These are phyloP conservation scores for Colletotrichum navitas DNA, from an alignment of 2,329 filamentous ascomycete genomes.

Conservation along the genomic window DNA sequence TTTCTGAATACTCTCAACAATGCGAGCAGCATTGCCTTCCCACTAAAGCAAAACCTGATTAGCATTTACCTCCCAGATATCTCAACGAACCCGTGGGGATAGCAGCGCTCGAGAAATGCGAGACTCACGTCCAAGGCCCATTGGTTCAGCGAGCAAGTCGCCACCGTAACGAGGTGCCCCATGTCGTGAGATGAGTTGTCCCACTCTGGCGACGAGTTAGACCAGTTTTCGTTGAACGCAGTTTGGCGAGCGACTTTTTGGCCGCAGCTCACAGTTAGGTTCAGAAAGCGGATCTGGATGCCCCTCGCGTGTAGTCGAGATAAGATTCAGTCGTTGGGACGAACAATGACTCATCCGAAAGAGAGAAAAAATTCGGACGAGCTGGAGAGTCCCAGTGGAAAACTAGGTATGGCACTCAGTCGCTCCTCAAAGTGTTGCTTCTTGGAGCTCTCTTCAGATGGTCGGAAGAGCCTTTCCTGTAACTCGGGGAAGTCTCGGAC, in stretches of 20 bases:
- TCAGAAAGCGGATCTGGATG: background rate
- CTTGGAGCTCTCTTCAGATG: background rate
- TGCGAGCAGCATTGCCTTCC: conserved; percentile 71
- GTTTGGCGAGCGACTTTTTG: background rate
- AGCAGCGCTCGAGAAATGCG: conserved; percentile 48
- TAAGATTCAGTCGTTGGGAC: conserved; percentile 24
- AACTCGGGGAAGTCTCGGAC: conserved; percentile 17
- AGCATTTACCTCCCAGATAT: background rate
- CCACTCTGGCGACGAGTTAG: background rate
- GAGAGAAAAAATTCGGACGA: background rate
- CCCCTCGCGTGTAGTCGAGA: conserved; percentile 8
- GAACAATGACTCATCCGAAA: conserved; percentile 31
- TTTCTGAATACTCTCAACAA: conserved; percentile 68
- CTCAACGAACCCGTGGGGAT: background rate
- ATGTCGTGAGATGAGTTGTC: conserved; percentile 7
- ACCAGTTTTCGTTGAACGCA: background rate
- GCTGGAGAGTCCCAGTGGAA: background rate
- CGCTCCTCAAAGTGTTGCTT: background rate
- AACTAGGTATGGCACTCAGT: background rate
- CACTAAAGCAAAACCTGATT: conserved; percentile 20
- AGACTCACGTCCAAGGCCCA: conserved; percentile 60
- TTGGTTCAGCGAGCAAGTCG: conserved; percentile 54
- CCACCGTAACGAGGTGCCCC: conserved; percentile 49
- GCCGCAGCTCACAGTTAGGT: background rate
- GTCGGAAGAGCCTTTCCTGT: background rate